Percentiles rank a stretch among this genome's conserved stretches.
Evolutionary conservation across 768 basidiomycete species (phyloP).

Genomic region (Cyclocybe aegerita): DNA sequence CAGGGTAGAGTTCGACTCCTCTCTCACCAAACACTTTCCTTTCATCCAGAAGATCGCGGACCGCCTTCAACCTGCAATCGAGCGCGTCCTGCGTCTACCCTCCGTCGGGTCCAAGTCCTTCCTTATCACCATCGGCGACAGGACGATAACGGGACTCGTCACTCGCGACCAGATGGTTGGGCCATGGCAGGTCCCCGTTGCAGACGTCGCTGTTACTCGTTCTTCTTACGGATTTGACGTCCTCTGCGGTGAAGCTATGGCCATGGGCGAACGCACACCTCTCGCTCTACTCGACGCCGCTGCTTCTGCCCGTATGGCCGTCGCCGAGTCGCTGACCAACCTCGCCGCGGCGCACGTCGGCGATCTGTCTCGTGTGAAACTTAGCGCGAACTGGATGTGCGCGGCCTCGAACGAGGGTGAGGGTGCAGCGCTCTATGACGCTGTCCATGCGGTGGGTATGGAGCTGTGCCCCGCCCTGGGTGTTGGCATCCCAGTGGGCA

Average conservation of each 20-base stretch:
- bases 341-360: constrained; percentile 78
- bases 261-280: constrained; percentile 96
- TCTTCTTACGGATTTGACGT: constrained; percentile 91
- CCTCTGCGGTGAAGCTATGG: constrained; percentile 90
- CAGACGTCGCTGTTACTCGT: constrained; percentile 96
- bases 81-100: constrained; percentile 86
- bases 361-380: constrained; percentile 73
- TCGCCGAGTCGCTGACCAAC: constrained; percentile 93
- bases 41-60: constrained; percentile 34
- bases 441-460: constrained; percentile 87
- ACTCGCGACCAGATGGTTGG: constrained; percentile 99
- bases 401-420: constrained; percentile 89
- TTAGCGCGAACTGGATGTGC: constrained; percentile 99
- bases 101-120: constrained; percentile 95
- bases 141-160: constrained; percentile 91
- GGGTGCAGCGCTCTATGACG: constrained; percentile 86
- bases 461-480: constrained; percentile 93
- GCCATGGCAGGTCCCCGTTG: constrained; percentile 97
- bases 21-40: constrained; percentile 69
- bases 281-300: constrained; percentile 84
- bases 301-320: constrained; percentile 94
- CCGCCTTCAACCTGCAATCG: constrained; percentile 61
- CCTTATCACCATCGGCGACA: constrained; percentile 97
- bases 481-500: constrained; percentile 95
- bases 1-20: constrained; percentile 62